Conservation (phyloP, 768 basidiomycete species). For the Phaeolepiota aurea region DNA sequence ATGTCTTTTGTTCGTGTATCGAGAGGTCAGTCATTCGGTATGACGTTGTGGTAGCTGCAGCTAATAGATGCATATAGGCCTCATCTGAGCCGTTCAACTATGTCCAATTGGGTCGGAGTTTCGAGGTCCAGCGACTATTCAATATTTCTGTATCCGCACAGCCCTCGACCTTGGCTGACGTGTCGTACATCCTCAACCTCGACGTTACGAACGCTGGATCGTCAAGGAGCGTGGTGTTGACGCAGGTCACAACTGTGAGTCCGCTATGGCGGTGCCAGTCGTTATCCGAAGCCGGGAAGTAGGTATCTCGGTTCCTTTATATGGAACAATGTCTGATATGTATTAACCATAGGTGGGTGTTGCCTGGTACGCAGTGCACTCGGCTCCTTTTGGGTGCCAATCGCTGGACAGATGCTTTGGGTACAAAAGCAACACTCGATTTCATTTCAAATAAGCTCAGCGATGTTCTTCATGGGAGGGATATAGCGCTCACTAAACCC, state of each 20-base stretch:
- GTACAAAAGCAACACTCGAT: conserved; percentile 31
- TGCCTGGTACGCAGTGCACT: conserved; percentile 42
- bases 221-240: conserved; percentile 33
- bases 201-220: conserved; percentile 46
- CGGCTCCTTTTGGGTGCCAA: conserved; percentile 34
- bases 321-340: conserved; percentile 6
- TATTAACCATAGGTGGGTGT: conserved; percentile 21
- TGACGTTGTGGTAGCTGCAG: conserved; percentile 1
- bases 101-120: conserved; percentile 41
- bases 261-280: conserved; percentile 55
- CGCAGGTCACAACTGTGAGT: conserved; percentile 58
- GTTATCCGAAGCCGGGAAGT: conserved; percentile 31
- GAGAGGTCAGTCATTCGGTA: conserved; percentile 34
- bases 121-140: conserved; percentile 55
- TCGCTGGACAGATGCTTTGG: conserved; percentile 25
- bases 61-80: conserved; percentile 24
- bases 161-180: conserved; percentile 40
- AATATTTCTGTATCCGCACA: conserved; percentile 39
- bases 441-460: conserved; percentile 47
- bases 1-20: conserved; percentile 57
- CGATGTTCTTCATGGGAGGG: conserved; percentile 39
- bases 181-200: conserved; percentile 44
- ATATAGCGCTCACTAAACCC: conserved; percentile 30
- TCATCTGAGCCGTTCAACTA: conserved; percentile 47
- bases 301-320: conserved; percentile 18